Conservation (phyloP, 352 stramenopile species). For the Globisporangium cystogenes region DNA sequence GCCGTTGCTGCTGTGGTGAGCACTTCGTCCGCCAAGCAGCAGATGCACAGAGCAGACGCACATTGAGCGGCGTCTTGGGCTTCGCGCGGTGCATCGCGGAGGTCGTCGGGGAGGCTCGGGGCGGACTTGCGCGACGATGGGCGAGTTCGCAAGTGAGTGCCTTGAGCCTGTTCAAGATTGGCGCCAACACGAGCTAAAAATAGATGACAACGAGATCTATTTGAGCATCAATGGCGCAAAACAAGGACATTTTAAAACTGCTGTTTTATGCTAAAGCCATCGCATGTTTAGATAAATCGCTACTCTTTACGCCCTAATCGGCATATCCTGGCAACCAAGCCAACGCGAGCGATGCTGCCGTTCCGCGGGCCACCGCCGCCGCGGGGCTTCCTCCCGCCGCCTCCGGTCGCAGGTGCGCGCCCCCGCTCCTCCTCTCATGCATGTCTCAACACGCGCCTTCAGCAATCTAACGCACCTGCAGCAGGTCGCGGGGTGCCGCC, state of each 20-base stretch:
- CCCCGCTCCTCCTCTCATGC: neutral
- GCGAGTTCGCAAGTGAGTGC: neutral
- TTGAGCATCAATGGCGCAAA: too few species aligned
- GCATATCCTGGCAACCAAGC: too few species aligned
- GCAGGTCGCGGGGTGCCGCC: neutral
- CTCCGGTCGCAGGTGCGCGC: conserved; percentile 9
- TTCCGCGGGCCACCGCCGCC: conserved; percentile 14
- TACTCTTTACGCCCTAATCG: too few species aligned
- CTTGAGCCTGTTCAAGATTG: neutral
- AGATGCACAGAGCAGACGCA: conserved; percentile 11
- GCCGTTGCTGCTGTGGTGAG: too few species aligned
- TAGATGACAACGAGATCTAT: neutral
- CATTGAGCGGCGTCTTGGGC: conserved; percentile 54
- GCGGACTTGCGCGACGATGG: neutral
- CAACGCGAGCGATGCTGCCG: conserved; percentile 7
- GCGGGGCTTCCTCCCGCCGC: conserved; percentile 10
- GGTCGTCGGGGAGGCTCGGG: neutral
- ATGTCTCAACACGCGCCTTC: neutral
- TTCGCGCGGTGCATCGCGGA: conserved; percentile 52
- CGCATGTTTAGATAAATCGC: too few species aligned
- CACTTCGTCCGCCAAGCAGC: neutral
- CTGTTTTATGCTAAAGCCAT: too few species aligned
- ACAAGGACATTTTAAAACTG: too few species aligned
- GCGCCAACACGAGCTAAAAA: neutral
- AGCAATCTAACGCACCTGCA: neutral